Evolutionary conservation across 1,139 yeast genomes (phyloP).

Genomic region (Saccharomyces hybrid): DNA sequence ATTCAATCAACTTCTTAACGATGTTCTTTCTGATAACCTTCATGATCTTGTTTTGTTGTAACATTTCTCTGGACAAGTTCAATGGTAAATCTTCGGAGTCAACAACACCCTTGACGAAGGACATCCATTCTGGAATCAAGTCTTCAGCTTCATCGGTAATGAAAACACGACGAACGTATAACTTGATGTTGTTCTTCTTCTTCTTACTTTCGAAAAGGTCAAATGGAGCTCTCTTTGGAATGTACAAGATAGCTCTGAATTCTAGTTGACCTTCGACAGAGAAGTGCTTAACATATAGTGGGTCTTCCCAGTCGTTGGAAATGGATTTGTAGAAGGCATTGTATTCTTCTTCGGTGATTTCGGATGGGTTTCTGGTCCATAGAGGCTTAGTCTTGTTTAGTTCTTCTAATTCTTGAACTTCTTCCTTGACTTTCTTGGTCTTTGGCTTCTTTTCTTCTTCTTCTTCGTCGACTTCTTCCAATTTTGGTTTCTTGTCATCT

Average conservation of each 20-base stretch:
- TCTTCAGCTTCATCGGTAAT: conserved; percentile 99
- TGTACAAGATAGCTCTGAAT: conserved; percentile 94
- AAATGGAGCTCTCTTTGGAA: conserved; percentile 99
- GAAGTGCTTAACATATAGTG: conserved; percentile 98
- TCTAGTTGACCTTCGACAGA: conserved; percentile 99
- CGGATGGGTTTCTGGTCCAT: conserved; percentile 99
- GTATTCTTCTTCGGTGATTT: conserved; percentile 96
- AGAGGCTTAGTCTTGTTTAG: conserved; percentile 98
- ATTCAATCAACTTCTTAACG: conserved; percentile 96
- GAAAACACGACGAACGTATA: conserved; percentile 98
- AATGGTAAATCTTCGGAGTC: conserved; percentile 99
- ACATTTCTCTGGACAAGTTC: conserved; percentile 99
- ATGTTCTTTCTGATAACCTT: conserved; percentile 99
- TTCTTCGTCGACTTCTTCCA: conserved; percentile 60
- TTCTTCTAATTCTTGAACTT: conserved; percentile 87
- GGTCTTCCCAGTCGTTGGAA: conserved; percentile 99
- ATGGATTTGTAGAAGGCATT: conserved; percentile 99
- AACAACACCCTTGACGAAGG: conserved; percentile 97
- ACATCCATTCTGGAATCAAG: conserved; percentile 97
- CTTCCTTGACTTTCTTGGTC: conserved; percentile 79
- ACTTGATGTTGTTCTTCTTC: conserved; percentile 98
- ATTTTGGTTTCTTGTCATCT: conserved; percentile 57
- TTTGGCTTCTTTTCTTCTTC: conserved; percentile 56
- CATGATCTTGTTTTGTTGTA: conserved; percentile 99
- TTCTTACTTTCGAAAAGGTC: conserved; percentile 95